Conservation (phyloP, 768 basidiomycete species). For the Trametes punicea region DNA sequence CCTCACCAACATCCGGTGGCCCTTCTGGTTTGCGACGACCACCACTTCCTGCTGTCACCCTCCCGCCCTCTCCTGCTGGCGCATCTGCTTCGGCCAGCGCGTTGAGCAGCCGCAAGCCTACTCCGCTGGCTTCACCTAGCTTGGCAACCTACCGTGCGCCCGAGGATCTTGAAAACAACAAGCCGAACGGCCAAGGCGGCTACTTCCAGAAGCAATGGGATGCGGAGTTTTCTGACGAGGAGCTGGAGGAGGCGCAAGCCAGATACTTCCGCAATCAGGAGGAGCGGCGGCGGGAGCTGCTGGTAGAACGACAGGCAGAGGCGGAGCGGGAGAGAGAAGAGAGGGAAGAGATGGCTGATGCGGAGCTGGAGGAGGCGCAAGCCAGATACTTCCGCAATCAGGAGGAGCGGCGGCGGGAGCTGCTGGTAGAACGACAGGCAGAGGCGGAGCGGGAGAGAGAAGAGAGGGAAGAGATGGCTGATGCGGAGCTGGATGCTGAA, state of each 20-base stretch:
- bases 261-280: constrained; percentile 23
- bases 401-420: constrained; percentile 25
- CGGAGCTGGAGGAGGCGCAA: constrained; percentile 32
- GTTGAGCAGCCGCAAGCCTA: constrained; percentile 13
- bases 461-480: constrained; percentile 33
- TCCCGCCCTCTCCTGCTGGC: constrained; percentile 13
- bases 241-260: constrained; percentile 34
- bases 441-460: constrained; percentile 37
- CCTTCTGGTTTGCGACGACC: constrained; percentile 19
- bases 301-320: constrained; percentile 35
- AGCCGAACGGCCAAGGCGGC: neutral
- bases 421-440: constrained; percentile 34
- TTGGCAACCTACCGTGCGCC: constrained; percentile 39
- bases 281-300: constrained; percentile 28
- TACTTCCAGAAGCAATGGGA: constrained; percentile 25
- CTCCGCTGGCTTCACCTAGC: constrained; percentile 34
- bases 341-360: constrained; percentile 32
- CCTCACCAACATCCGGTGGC: neutral
- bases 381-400: constrained; percentile 27
- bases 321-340: constrained; percentile 36
- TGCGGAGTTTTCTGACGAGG: constrained; percentile 31
- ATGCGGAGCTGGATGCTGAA: constrained; percentile 22
- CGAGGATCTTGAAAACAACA: constrained; percentile 33
- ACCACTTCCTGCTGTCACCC: constrained; percentile 19
- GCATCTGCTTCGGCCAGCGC: constrained; percentile 3